phyloP scores from a whole-genome alignment of 1,284 basidiomycete genomes.

The Cryptococcus jaspeensis region DNA sequence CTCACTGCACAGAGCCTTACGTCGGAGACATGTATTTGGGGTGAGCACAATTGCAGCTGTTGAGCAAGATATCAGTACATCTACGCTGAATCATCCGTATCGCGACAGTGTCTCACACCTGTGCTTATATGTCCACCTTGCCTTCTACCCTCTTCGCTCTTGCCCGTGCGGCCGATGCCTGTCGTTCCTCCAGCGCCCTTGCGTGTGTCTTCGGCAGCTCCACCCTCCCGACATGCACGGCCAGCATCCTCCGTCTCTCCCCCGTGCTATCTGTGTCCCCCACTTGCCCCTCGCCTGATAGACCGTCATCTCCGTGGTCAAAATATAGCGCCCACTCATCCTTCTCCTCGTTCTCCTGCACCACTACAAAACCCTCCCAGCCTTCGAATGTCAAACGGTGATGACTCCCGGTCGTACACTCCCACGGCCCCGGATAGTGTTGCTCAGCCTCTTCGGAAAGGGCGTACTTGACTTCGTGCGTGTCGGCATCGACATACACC shows the following conservation, averaged over 20 bases:
- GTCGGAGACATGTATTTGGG: no score
- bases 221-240: background rate
- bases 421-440: slow-evolving; percentile 10
- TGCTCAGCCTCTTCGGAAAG: slow-evolving; percentile 1
- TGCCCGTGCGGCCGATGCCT: no score
- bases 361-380: slow-evolving; percentile 15
- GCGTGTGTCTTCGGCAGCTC: background rate
- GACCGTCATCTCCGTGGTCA: slow-evolving; percentile 8
- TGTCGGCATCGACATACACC: slow-evolving; percentile 7
- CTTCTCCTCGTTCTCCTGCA: slow-evolving; percentile 8
- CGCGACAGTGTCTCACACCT: no score
- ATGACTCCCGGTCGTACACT: slow-evolving; percentile 4
- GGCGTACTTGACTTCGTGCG: slow-evolving; percentile 6
- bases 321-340: slow-evolving; percentile 15
- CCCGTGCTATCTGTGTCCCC: slow-evolving; percentile 1
- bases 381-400: slow-evolving; percentile 12
- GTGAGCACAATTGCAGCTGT: no score
- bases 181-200: background rate
- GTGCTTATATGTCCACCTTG: no score
- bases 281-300: slow-evolving; percentile 11
- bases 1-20: no score
- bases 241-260: slow-evolving; percentile 1
- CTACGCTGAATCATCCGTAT: no score
- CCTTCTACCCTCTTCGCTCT: no score
- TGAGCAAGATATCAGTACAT: no score